Evolutionary conservation across 352 stramenopile species (phyloP).

Genomic region (Globisporangium irregulare): DNA sequence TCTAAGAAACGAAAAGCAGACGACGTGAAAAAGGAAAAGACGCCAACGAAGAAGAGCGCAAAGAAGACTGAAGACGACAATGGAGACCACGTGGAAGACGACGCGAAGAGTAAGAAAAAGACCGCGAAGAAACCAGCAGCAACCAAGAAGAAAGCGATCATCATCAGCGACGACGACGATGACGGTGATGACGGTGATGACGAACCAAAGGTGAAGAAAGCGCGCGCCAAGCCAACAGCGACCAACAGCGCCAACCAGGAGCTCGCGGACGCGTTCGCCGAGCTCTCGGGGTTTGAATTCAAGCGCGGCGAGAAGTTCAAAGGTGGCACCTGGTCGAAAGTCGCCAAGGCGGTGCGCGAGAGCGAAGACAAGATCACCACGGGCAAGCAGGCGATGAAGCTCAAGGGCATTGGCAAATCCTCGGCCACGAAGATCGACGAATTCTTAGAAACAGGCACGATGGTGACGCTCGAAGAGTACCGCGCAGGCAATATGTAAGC

Average conservation of each 20-base stretch:
- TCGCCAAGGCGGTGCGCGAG: constrained; percentile 81
- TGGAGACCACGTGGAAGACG: neutral
- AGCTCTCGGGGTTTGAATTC: constrained; percentile 87
- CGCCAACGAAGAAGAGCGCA: constrained; percentile 21
- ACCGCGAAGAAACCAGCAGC: constrained; percentile 21
- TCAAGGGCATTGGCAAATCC: constrained; percentile 84
- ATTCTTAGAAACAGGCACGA: constrained; percentile 78
- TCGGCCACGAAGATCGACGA: constrained; percentile 83
- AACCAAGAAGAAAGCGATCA: constrained; percentile 20
- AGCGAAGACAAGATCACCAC: constrained; percentile 54
- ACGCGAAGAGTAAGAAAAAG: constrained; percentile 27
- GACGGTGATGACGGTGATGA: constrained; percentile 38
- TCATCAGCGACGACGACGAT: constrained; percentile 23
- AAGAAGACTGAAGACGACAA: neutral
- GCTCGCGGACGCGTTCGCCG: constrained; percentile 70
- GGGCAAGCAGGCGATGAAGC: constrained; percentile 78
- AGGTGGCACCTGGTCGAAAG: constrained; percentile 85
- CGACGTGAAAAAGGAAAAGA: constrained; percentile 31
- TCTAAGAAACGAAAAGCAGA: constrained; percentile 59
- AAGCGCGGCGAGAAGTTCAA: constrained; percentile 87
- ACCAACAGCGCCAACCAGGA: constrained; percentile 62
- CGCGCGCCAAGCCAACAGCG: constrained; percentile 38
- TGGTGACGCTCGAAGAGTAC: constrained; percentile 81
- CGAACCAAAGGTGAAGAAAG: constrained; percentile 52
- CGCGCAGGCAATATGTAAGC: constrained; percentile 78